Conservation (phyloP, 208 protist genomes). For the Acanthamoeba culbertsoni region DNA sequence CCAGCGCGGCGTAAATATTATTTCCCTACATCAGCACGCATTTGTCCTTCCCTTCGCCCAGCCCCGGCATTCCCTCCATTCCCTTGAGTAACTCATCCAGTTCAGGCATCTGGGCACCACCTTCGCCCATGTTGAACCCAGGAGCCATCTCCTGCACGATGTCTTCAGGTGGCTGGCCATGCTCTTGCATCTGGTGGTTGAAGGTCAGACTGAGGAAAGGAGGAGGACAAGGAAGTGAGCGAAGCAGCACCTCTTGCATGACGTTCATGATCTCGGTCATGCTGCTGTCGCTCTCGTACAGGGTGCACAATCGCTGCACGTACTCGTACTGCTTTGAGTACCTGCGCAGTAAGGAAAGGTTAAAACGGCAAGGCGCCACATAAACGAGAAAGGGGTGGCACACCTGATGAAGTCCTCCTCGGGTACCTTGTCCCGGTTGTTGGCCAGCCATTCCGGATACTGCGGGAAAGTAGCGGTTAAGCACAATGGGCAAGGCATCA, state of each 20-base stretch:
- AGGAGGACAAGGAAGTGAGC: neutral
- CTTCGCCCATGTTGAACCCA: slow-evolving; percentile 5
- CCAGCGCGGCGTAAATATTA: neutral
- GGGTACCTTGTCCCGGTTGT: slow-evolving; percentile 39
- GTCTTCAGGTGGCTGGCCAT: slow-evolving; percentile 18
- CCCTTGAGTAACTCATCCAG: slow-evolving; percentile 49
- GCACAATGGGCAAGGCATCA: neutral
- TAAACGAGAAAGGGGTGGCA: neutral
- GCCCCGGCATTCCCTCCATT: neutral
- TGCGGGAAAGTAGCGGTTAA: neutral
- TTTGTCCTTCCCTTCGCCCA: slow-evolving; percentile 52
- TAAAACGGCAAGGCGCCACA: neutral
- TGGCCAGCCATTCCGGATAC: slow-evolving; percentile 50
- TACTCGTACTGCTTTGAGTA: slow-evolving; percentile 46
- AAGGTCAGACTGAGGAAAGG: neutral
- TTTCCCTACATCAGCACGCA: neutral
- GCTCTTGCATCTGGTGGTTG: slow-evolving; percentile 40
- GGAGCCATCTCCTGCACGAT: slow-evolving; percentile 59
- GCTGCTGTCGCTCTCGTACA: slow-evolving; percentile 36
- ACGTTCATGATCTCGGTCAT: slow-evolving; percentile 57
- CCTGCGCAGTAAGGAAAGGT: neutral
- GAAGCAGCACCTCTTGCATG: neutral
- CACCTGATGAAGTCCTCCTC: slow-evolving; percentile 22
- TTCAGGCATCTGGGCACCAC: slow-evolving; percentile 11
- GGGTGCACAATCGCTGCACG: slow-evolving; percentile 1